Evolutionary conservation across 1,284 basidiomycete species (phyloP).

Genomic region (Microbotryomycetes sp.): DNA sequence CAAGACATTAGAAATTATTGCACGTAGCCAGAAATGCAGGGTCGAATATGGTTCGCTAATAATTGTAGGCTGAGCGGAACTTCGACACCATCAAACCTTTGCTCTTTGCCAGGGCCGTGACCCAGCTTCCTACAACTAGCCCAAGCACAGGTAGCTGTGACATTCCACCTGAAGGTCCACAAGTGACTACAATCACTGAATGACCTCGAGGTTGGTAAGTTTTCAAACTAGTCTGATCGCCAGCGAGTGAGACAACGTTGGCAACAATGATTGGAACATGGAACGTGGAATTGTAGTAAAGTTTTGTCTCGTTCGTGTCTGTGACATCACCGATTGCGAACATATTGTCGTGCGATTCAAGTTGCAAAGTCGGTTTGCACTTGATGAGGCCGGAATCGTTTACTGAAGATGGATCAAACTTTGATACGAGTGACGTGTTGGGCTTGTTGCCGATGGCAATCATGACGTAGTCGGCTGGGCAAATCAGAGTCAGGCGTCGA

Average conservation of each 20-base stretch:
- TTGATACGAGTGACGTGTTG: conserved; percentile 41
- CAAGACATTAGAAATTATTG: background rate
- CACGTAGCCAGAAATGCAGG: too few species aligned
- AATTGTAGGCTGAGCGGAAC: background rate
- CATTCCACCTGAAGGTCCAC: conserved; percentile 7
- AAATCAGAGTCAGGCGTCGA: too few species aligned
- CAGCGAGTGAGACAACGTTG: conserved; percentile 32
- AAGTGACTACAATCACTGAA: conserved; percentile 14
- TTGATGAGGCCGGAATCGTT: conserved; percentile 37
- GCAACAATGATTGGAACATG: conserved; percentile 31
- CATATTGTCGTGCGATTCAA: conserved; percentile 18
- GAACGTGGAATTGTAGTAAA: conserved; percentile 6
- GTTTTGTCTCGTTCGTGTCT: conserved; percentile 33
- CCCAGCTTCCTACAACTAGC: background rate
- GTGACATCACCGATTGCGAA: conserved; percentile 40
- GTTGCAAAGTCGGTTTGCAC: conserved; percentile 38
- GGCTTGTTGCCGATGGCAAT: conserved; percentile 45
- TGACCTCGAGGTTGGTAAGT: conserved; percentile 10
- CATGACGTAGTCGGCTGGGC: conserved; percentile 45
- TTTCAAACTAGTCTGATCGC: conserved; percentile 5
- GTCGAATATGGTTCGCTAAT: too few species aligned
- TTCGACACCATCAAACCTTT: background rate
- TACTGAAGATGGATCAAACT: conserved; percentile 39
- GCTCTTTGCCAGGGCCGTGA: background rate
- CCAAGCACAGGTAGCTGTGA: background rate